Evolutionary conservation across 371 early-diverging fungal genomes (phyloP), one percentile per base, ranked within the genome.

Genomic region (Umbelopsis sp.): DNA sequence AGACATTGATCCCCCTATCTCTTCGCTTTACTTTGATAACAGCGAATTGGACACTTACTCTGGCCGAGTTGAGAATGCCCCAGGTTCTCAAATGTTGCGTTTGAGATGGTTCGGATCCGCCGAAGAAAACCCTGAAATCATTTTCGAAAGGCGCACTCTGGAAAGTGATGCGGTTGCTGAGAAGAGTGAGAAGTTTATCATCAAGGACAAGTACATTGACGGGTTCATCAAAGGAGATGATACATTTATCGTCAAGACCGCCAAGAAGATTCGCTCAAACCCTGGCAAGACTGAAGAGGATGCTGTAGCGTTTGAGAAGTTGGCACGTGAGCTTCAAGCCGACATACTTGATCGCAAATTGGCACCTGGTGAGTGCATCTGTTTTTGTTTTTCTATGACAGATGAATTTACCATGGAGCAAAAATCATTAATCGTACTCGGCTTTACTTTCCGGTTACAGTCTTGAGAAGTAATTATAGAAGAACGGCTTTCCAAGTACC

Each of bases 401-500:
- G 29, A 3, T 1, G 29, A 4, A 29, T 29, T 29, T 29, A 29
- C 29, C 29, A 29, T 29, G 29, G 1, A 22, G 22, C 22, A 22
- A 22, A 22, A 22, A 22, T 29, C 4, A 29, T 29, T 29, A 29
- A 29, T 29, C 29, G 29, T 29, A 29, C 50, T 20, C 22, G 16
- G 8, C 22, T 16, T 50, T 12, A 0, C 7, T 41, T 41, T 41
- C 7, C 7, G 41, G 10, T 5, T 41, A 10, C 76, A 90, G 91
- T 92, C 14, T 79, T 95, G 62, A 92, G 99, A 65, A 97, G 98
- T 5, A 96, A 95, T 74, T 99, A 99, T 83, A 98, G 96, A 77
- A 91, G 99, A 79, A 98, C 97, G 10, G 99, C 99, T 14, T 99
- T 99, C 89, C 99, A 99, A 81, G 85, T 99, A 25, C 99, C 99